Evolutionary conservation across 1,139 yeast genomes (phyloP), one percentile per base, ranked within the genome.

Genomic region (Pneumocystis jirovecii): DNA sequence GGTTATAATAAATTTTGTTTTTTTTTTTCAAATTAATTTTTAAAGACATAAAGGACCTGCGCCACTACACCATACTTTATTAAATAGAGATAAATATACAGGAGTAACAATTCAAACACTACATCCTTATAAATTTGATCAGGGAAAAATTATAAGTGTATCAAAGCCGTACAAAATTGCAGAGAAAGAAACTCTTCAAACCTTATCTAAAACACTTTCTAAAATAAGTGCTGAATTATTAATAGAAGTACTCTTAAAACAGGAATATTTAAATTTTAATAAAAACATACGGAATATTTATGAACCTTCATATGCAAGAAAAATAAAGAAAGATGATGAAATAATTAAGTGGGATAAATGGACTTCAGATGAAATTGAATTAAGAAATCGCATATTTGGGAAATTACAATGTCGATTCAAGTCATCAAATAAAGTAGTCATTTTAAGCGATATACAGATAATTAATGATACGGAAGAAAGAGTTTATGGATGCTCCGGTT

Each of bases 61-160:
- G 1, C 99, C 99, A 0, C 76, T 95, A 6, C 97, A 93, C 69
- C 81, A 84, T 68, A 85, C 96, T 0, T 74, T 95, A 34, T 75
- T 90, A 71, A 83, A 87, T 69, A 80, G 80, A 64, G 93, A 87
- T 69, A 61, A 69, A 0, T 69, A 66, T 39, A 86, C 97, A 0
- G 98, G 98, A 0, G 96, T 89, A 12, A 83, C 97, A 0, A 82
- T 95, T 0, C 99, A 93, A 74, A 88, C 96, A 0, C 75, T 93
- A 25, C 96, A 93, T 73, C 96, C 97, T 0, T 81, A 86, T 0
- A 81, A 85, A 72, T 93, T 93, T 71, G 99, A 93, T 71, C 80
- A 78, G 61, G 99, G 99, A 0, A 78, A 80, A 6, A 81, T 93
- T 0, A 73, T 93, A 0, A 74, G 79, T n/a, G 95, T 86, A 70